Percentiles rank a stretch among this genome's conserved stretches.
These are phyloP conservation scores for Hirschioporus abietinus DNA, from an alignment of 768 basidiomycete genomes.

Conservation along the genomic window DNA sequence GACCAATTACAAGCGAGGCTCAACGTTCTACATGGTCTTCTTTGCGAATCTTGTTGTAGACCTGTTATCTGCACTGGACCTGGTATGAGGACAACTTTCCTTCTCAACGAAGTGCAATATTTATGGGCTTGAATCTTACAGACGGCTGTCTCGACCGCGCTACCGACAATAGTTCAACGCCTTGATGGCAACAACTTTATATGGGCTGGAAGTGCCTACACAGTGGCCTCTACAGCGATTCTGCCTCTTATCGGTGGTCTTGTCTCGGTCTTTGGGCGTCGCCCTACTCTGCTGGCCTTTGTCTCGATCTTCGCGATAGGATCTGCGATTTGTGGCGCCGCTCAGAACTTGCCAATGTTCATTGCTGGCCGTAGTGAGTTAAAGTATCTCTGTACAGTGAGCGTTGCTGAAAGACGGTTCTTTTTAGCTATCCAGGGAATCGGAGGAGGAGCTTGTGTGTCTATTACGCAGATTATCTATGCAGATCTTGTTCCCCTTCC, in stretches of 20 bases:
- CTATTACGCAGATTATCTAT: slow-evolving; percentile 27
- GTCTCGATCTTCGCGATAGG: slow-evolving; percentile 32
- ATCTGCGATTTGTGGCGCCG: slow-evolving; percentile 32
- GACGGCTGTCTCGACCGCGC: slow-evolving; percentile 21
- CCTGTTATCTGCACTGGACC: slow-evolving; percentile 25
- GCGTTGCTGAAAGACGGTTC: neutral
- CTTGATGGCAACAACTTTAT: slow-evolving; percentile 19
- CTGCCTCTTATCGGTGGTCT: slow-evolving; percentile 29
- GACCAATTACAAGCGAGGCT: neutral
- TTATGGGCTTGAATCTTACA: neutral
- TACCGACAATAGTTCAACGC: slow-evolving; percentile 19
- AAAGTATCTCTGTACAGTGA: neutral
- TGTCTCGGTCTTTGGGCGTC: slow-evolving; percentile 30
- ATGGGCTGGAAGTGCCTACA: slow-evolving; percentile 29
- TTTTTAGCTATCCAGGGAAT: slow-evolving; percentile 26
- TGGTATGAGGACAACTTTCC: slow-evolving; percentile 9
- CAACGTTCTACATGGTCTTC: slow-evolving; percentile 24
- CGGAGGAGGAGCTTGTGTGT: slow-evolving; percentile 25
- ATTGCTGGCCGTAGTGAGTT: slow-evolving; percentile 32
- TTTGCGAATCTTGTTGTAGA: slow-evolving; percentile 17
- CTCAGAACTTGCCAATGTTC: slow-evolving; percentile 33
- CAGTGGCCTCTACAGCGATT: slow-evolving; percentile 29
- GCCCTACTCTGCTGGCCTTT: slow-evolving; percentile 25
- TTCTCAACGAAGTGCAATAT: too few species aligned
- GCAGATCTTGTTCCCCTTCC: slow-evolving; percentile 34